Percentiles rank a stretch among this genome's conserved stretches.
phyloP scores from a whole-genome alignment of 805 yeast genomes.

The Nakazawaea siamensis region DNA sequence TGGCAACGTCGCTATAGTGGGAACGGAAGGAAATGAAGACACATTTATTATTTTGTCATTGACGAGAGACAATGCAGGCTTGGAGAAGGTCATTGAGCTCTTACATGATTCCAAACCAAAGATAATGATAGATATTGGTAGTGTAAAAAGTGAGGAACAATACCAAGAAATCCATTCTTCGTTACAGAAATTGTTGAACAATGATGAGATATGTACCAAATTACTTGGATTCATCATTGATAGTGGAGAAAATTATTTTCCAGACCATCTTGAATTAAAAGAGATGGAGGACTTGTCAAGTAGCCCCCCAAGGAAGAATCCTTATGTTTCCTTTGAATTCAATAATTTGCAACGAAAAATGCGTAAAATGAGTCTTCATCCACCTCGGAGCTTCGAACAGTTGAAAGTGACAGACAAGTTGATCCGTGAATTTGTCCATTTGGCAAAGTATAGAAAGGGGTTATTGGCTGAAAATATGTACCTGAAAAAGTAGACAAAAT shows the following conservation, averaged over 20 bases:
- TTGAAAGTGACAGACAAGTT: slow-evolving; percentile 3
- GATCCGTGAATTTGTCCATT: slow-evolving; percentile 6
- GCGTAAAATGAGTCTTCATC: slow-evolving; percentile 16
- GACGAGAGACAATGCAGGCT: no score
- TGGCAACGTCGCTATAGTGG: slow-evolving; percentile 41
- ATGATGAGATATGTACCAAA: slow-evolving; percentile 12
- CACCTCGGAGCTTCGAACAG: slow-evolving; percentile 11
- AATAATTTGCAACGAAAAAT: slow-evolving; percentile 19
- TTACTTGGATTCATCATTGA: slow-evolving; percentile 31
- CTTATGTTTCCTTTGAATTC: slow-evolving; percentile 11
- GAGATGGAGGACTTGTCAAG: no score
- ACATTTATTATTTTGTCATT: slow-evolving; percentile 34
- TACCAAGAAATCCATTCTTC: slow-evolving; percentile 12
- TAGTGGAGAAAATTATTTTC: slow-evolving; percentile 30
- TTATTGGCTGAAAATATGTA: not conserved
- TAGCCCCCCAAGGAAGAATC: slow-evolving; percentile 13
- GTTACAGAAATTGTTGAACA: slow-evolving; percentile 14
- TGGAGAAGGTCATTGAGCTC: no score
- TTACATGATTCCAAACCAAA: slow-evolving; percentile 4
- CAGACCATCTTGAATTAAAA: slow-evolving; percentile 11
- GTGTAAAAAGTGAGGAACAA: slow-evolving; percentile 12
- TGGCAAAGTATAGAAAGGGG: slow-evolving; percentile 2
- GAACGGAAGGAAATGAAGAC: slow-evolving; percentile 41
- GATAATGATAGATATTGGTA: slow-evolving; percentile 23
- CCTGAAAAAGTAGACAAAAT: not conserved